phyloP scores from a whole-genome alignment of 352 stramenopile species.

The Phytophthora sojae region DNA sequence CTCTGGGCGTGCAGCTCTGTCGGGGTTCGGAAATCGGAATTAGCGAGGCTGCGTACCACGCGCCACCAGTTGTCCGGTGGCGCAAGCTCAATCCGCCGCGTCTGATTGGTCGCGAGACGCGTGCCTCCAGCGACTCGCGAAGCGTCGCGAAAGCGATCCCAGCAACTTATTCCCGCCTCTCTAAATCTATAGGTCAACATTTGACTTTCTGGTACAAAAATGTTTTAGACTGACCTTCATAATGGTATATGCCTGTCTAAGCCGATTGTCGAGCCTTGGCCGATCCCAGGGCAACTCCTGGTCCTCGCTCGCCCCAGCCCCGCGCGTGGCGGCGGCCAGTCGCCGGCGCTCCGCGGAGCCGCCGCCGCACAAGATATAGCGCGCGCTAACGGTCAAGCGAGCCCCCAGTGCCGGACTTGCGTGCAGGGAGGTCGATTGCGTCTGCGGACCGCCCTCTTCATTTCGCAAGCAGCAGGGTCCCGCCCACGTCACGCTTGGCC shows the following conservation, averaged over 20 bases:
- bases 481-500: conserved; percentile 22
- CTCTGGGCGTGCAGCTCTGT: too few relatives aligned
- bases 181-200: neutral
- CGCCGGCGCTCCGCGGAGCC: neutral
- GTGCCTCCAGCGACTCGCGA: conserved; percentile 19
- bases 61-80: neutral
- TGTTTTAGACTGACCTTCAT: neutral
- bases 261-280: too few relatives aligned
- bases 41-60: too few relatives aligned
- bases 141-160: neutral
- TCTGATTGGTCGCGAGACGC: conserved; percentile 31
- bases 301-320: conserved; percentile 6
- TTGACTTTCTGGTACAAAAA: neutral
- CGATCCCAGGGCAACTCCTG: conserved; percentile 24
- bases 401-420: too few relatives aligned
- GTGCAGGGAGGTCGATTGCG: neutral
- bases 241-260: too few relatives aligned
- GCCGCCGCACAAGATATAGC: neutral
- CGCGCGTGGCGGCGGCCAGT: conserved; percentile 26
- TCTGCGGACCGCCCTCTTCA: conserved; percentile 8
- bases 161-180: neutral
- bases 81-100: conserved; percentile 3
- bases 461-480: conserved; percentile 18
- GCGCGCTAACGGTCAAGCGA: too few relatives aligned
- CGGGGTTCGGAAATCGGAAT: too few relatives aligned